Evolutionary conservation across 2,329 filamentous ascomycete genomes (phyloP).

Genomic region (Fusarium sp.): DNA sequence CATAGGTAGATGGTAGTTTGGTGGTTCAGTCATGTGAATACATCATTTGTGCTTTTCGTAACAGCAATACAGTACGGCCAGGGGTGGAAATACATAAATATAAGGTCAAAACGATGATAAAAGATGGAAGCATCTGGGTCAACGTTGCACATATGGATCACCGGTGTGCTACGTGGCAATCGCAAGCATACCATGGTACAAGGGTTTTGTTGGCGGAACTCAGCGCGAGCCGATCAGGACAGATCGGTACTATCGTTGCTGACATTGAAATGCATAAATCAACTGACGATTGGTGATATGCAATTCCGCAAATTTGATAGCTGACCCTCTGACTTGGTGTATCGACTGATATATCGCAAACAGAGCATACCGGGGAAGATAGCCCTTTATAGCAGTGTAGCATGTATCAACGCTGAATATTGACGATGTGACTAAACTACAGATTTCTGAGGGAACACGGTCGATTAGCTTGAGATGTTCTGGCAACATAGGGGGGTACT

Average conservation of each 20-base stretch:
- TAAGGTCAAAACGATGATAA: not conserved
- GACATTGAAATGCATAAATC: not conserved
- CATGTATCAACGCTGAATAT: not conserved
- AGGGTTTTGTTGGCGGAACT: not conserved
- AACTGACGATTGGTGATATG: not conserved
- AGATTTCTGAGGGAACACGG: not conserved
- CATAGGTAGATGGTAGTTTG: not conserved
- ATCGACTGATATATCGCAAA: not conserved
- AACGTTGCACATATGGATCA: not conserved
- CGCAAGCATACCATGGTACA: not conserved
- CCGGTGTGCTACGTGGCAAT: not conserved
- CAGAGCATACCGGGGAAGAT: not conserved
- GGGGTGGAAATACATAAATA: not conserved
- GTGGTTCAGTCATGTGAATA: not conserved
- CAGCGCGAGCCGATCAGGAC: not conserved
- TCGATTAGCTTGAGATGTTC: not conserved
- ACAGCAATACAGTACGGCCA: not conserved
- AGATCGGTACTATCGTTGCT: not conserved
- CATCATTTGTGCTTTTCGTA: not conserved
- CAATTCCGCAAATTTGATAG: not conserved
- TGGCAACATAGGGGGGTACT: not conserved
- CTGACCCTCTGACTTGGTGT: not conserved
- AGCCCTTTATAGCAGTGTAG: not conserved
- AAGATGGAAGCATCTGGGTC: not conserved
- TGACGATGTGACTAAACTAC: no score